Conservation (phyloP, 2,329 filamentous ascomycete genomes). For the Raffaelea ambrosiae region DNA sequence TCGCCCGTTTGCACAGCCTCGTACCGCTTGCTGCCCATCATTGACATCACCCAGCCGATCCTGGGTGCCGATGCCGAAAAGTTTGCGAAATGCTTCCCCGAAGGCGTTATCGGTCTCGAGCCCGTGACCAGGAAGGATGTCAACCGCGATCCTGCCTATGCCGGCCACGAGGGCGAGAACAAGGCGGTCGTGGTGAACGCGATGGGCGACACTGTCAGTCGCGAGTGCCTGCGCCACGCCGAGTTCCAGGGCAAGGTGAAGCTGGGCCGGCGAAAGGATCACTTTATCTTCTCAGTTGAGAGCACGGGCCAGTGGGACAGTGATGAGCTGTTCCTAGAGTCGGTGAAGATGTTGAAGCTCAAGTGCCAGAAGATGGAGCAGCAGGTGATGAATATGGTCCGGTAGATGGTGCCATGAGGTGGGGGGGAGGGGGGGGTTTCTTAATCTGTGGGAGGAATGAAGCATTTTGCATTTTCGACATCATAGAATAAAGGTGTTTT, state of each 20-base stretch:
- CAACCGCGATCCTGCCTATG: conserved; percentile 50
- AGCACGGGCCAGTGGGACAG: conserved; percentile 93
- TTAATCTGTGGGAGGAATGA: no score
- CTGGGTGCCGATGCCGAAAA: conserved; percentile 79
- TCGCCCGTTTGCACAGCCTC: conserved; percentile 91
- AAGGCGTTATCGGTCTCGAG: conserved; percentile 77
- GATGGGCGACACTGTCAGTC: conserved; percentile 91
- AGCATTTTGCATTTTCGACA: no score
- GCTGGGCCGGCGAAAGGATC: conserved; percentile 80
- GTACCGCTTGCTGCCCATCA: conserved; percentile 83
- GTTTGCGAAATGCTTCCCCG: conserved; percentile 82
- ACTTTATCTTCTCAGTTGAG: conserved; percentile 96
- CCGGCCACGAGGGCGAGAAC: conserved; percentile 66
- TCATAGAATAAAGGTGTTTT: no score
- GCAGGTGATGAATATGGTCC: conserved; percentile 58
- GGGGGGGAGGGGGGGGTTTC: conserved; percentile 9
- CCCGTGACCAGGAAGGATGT: conserved; percentile 62
- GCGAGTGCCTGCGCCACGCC: conserved; percentile 82
- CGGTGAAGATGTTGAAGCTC: conserved; percentile 72
- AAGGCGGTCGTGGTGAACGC: conserved; percentile 83
- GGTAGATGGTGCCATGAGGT: conserved; percentile 26
- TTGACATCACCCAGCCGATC: conserved; percentile 76
- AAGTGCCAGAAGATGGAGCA: conserved; percentile 71
- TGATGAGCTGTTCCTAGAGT: conserved; percentile 87
- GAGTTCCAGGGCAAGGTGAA: conserved; percentile 96